Conservation (phyloP, 2,329 filamentous ascomycete genomes). For the Apiospora phragmitis region DNA sequence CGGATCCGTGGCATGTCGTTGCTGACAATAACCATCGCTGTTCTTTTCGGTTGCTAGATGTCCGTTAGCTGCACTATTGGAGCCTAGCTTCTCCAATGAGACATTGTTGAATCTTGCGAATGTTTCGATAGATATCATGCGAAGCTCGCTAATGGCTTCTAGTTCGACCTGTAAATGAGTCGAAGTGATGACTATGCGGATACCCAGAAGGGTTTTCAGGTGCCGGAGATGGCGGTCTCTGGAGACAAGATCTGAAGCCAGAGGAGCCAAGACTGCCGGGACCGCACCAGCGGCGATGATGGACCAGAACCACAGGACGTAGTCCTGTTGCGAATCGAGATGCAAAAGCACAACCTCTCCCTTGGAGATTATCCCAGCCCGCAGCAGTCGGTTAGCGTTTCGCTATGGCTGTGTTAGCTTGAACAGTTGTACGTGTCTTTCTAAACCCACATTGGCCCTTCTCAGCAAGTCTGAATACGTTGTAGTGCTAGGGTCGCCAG, state of each 20-base stretch:
- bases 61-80: not conserved
- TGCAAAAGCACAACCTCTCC: slow-evolving; percentile 13
- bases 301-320: slow-evolving; percentile 17
- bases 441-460: not conserved
- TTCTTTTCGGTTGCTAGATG: not conserved
- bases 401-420: not conserved
- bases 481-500: not conserved
- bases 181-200: slow-evolving; percentile 6
- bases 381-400: not conserved
- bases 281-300: slow-evolving; percentile 14
- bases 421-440: too few relatives aligned
- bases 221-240: slow-evolving; percentile 13
- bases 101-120: not conserved
- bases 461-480: not conserved
- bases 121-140: not conserved
- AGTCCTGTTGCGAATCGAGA: slow-evolving; percentile 13
- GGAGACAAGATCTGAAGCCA: not conserved
- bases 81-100: too few relatives aligned
- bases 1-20: not conserved
- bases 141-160: not conserved
- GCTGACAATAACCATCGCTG: not conserved
- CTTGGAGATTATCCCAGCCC: not conserved
- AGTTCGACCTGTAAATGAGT: not conserved
- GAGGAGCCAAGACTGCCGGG: slow-evolving; percentile 15
- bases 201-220: not conserved